Base-by-base conservation (phyloP, 1,284 basidiomycete species). In the Malassezia sp. region DNA sequence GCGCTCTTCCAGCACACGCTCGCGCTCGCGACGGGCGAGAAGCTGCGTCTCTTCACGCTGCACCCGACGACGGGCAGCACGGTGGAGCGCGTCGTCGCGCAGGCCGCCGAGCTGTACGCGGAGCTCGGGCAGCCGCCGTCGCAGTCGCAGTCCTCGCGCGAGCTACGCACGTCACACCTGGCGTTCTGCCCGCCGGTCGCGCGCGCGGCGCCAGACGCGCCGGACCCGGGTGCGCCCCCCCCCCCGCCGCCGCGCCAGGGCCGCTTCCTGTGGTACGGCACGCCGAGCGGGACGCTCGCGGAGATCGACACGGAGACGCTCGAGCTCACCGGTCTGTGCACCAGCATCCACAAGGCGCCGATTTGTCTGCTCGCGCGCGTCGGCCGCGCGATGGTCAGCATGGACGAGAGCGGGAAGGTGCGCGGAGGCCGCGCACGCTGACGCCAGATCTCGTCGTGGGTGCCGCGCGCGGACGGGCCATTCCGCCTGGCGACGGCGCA, bases 401-500 rank as follows among this genome's bases (percentile, higher is more conserved):
- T 69, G 23, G 66, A 69, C 40, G 66, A 67, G 38, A 56, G 59
- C 11, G 66, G 66, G 14, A 69, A 69, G 53, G n/a, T n/a, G n/a
- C n/a, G n/a, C n/a, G n/a, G n/a, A n/a, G n/a, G n/a, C n/a, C n/a
- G n/a, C n/a, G n/a, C n/a, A n/a, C n/a, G n/a, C n/a, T n/a, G n/a
- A n/a, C n/a, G n/a, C n/a, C n/a, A n/a, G n/a, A 66, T 68, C 30
- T 60, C 56, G 1, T 46, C 57, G 26, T 69, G 66, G 64, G 38
- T 62, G 5, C 52, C 57, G 2, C 50, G 45, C 12, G 9, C 43
- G 0, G 47, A 60, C 30, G 42, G 42, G 23, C 51, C 50, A 8
- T 30, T 61, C 20, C 44, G 52, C 18, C 46, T 67, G 14, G 48
- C 49, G 10, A 56, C 56, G 23, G 40, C 38, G 5, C 45, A 52